Base-by-base conservation (phyloP, 2,329 filamentous ascomycete genomes). In the Gnomoniopsis smithogilvyi region DNA sequence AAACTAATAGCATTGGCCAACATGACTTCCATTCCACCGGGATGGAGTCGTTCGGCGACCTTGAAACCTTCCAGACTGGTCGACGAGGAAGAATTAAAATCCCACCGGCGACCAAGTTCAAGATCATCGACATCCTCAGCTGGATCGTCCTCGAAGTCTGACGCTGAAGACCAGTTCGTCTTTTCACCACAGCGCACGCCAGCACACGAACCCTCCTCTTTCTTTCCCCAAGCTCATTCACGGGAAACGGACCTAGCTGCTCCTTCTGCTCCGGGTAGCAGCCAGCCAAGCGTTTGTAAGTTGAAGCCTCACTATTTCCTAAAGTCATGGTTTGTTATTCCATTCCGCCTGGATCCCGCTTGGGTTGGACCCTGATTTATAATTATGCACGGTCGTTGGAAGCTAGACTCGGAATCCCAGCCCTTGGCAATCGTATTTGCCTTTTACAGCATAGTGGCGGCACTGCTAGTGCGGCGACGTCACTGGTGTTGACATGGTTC, bases 41-140 rank as follows among this genome's bases (percentile, higher is more conserved):
- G 49, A 48, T 21, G 45, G 47, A 17, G 56, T n/a, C 43, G 12
- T 45, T 36, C 52, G 26, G 30, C 56, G 56, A 46, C 56, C 52
- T 76, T 83, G 68, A 78, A 80, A 64, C 73, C 78, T 21, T 45
- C 51, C 43, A 24, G 52, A 19, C 15, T 26, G 30, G 30, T 6
- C 30, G 52, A 48, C n/a, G 15, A n/a, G 19, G 45, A n/a, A 15
- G 52, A 17, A 8, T 26, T 34, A 53, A 59, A 26, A 51, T 26
- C 34, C 47, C 48, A 57, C 22, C 55, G 50, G 36, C 56, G 65
- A 21, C 56, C 58, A 15, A 49, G 78, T 61, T 81, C 80, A 56
- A 77, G 72, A 66, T 79, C 78, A 14, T 79, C 79, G 45, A 77
- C 80, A 48, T 71, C 68, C 64, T 73, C 70, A 34, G 68, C 67